phyloP scores from a whole-genome alignment of 2,329 filamentous ascomycete genomes.

The Fusarium continuum region DNA sequence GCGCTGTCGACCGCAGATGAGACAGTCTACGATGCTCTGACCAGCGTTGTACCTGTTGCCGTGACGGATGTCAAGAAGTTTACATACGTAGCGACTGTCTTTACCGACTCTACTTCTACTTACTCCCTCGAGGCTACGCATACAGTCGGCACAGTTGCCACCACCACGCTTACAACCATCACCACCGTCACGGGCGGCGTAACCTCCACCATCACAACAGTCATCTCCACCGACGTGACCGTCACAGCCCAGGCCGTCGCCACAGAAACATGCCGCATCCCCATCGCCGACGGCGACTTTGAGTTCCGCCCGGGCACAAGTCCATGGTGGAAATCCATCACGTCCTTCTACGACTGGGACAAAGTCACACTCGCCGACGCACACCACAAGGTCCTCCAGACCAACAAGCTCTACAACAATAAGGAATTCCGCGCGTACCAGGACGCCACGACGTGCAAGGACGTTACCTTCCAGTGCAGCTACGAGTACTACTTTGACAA shows the following conservation, averaged over 20 bases:
- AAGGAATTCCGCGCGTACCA: not conserved
- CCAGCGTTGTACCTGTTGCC: not conserved
- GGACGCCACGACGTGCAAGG: not conserved
- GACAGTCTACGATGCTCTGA: not conserved
- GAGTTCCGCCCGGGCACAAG: not conserved
- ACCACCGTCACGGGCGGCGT: conserved; percentile 1
- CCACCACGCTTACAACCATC: not conserved
- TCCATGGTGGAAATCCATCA: not conserved
- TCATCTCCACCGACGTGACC: not conserved
- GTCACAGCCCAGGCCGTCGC: conserved; percentile 4
- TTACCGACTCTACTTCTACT: conserved; percentile 2
- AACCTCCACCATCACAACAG: not conserved
- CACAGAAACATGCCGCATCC: not conserved
- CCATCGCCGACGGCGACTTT: conserved; percentile 8
- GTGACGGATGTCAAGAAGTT: conserved; percentile 17
- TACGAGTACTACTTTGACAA: conserved; percentile 15
- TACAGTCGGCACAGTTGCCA: conserved; percentile 2
- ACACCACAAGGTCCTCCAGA: not conserved
- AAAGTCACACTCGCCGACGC: not conserved
- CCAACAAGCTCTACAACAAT: not conserved
- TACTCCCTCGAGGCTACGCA: conserved; percentile 9
- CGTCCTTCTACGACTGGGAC: not conserved
- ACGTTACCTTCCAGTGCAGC: conserved; percentile 1
- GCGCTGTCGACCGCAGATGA: conserved; percentile 5
- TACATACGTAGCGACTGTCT: conserved; percentile 7